A percentile compares a stretch with the other conserved stretches of the same genome.
Conservation (phyloP, 345 rosid genomes). For the Limnanthes douglasii region DNA sequence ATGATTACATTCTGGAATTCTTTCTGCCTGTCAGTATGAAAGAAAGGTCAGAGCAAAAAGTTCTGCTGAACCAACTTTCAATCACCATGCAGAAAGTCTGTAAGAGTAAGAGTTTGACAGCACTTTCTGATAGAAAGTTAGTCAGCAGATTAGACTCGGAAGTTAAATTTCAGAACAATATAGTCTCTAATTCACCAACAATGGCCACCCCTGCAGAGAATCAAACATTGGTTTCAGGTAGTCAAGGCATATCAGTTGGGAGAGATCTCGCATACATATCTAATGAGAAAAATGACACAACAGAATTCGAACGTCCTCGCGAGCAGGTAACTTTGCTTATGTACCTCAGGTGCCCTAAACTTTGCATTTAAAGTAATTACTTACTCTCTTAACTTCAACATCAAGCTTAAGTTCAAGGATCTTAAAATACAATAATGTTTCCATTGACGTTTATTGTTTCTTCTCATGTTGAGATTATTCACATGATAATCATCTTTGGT, state of each 20-base stretch:
- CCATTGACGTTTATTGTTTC: too few species aligned
- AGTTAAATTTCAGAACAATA: constrained; percentile 15
- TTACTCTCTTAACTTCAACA: too few species aligned
- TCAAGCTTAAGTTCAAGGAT: too few species aligned
- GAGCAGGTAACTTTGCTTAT: too few species aligned
- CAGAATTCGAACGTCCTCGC: constrained; percentile 18
- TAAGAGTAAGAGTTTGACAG: constrained; percentile 57
- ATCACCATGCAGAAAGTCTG: constrained; percentile 81
- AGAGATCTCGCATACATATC: constrained; percentile 14
- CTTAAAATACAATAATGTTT: too few species aligned
- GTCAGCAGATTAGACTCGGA: constrained; percentile 13
- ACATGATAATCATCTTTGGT: too few species aligned
- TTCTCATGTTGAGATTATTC: too few species aligned
- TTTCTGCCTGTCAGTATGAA: constrained; percentile 68
- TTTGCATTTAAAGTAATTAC: too few species aligned
- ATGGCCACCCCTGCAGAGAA: constrained; percentile 15
- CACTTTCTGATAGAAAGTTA: constrained; percentile 43
- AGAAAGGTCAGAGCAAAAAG: constrained; percentile 70
- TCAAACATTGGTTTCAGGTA: constrained; percentile 15
- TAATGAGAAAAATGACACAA: constrained; percentile 21
- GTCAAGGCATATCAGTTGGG: constrained; percentile 15
- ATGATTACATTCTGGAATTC: constrained; percentile 68
- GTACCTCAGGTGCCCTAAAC: too few species aligned
- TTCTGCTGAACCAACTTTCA: constrained; percentile 64
- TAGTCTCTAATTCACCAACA: constrained; percentile 12